Evolutionary conservation across 2,329 filamentous ascomycete genomes (phyloP), one percentile per base, ranked within the genome.

Genomic region (Basipetospora sp.): DNA sequence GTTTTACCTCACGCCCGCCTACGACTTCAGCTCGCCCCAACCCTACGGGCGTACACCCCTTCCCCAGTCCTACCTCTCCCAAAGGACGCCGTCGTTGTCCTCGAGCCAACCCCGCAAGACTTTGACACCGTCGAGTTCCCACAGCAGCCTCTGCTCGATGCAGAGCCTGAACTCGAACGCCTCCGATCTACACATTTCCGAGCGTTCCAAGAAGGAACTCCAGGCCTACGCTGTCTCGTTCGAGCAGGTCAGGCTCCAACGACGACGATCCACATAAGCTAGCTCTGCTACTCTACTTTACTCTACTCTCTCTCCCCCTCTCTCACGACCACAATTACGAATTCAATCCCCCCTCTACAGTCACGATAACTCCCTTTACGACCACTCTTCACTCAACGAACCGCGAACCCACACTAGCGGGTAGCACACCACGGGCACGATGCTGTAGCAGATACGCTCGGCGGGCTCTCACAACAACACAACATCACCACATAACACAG

Each of bases 171-270:
- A 68, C 18, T 72, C 71, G 41, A 60, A 63, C 39, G 56, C 56
- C 36, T 65, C 66, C 48, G 72, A 74, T 41, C 56, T 55, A 31
- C 65, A 71, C 34, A 64, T 93, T 45, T 86, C 85, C 3, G 77
- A 82, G 45, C 80, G 81, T 57, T 78, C 82, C 19, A 76, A 75
- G 50, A 77, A 74, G 56, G 85, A 93, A 55, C 71, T 94, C 26
- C 76, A 79, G 53, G 79, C 80, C 47, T 94, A 94, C 58, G 82
- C 83, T 47, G 82, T 80, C 53, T 85, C 81, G 2, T 94, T 94
- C 54, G 87, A 94, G 58, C 81, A 86, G 47, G 77, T 80, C 41
- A 71, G 82, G 43, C 53, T 65, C 39, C 68, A 72, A 49, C 67
- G 71, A 47, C 60, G 71, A 50, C 59, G 75, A 62, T 69, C 71